Conservation (phyloP, 768 basidiomycete species). For the Lentinus tigrinus region DNA sequence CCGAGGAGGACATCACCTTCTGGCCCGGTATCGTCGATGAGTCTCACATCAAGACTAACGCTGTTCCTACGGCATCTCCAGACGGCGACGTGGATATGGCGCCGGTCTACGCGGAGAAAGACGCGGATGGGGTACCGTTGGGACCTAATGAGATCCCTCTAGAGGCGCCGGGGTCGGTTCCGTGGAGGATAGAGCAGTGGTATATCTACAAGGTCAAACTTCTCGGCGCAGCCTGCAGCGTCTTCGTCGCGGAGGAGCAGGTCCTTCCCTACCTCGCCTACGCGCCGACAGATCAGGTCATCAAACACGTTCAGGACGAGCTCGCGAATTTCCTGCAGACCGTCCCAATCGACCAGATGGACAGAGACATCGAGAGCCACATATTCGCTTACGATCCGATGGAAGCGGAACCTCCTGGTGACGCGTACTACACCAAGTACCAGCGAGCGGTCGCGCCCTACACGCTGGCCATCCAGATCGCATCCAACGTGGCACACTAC, state of each 20-base stretch:
- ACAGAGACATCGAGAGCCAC: conserved; percentile 22
- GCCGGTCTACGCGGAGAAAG: conserved; percentile 17
- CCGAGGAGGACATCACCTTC: conserved; percentile 51
- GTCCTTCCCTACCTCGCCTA: conserved; percentile 79
- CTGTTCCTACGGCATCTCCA: conserved; percentile 14
- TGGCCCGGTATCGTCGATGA: conserved; percentile 78
- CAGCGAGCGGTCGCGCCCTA: conserved; percentile 58
- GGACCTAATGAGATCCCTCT: neutral
- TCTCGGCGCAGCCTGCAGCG: conserved; percentile 52
- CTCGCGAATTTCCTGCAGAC: conserved; percentile 13
- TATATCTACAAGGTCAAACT: conserved; percentile 67
- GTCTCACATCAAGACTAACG: conserved; percentile 46
- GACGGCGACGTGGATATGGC: neutral
- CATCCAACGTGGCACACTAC: conserved; percentile 54
- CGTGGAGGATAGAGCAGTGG: conserved; percentile 64
- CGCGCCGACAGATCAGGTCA: conserved; percentile 49
- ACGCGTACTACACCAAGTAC: conserved; percentile 34
- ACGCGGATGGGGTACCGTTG: conserved; percentile 1
- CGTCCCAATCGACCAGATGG: conserved; percentile 19
- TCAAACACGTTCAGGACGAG: conserved; percentile 31
- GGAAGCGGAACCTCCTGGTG: conserved; percentile 1
- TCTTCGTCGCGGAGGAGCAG: conserved; percentile 50
- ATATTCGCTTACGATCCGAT: conserved; percentile 56
- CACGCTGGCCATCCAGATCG: conserved; percentile 72
- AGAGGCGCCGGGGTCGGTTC: conserved; percentile 26